These are phyloP conservation scores for Geoglossum glabrum DNA, from an alignment of 495 filamentous ascomycete species.

Conservation along the genomic window DNA sequence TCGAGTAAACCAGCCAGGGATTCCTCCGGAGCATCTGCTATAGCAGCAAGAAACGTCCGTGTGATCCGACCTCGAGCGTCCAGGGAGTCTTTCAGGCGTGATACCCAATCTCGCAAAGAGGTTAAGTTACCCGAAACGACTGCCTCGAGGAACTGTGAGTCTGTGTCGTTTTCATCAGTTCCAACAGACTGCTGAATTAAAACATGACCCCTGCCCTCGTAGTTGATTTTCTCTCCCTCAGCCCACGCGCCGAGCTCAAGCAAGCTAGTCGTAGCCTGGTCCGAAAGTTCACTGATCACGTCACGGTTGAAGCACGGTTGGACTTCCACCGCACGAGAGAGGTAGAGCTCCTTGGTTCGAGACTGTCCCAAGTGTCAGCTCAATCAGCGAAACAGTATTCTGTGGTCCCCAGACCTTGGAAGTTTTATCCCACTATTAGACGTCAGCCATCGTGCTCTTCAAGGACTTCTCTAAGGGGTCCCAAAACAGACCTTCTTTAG, in stretches of 20 bases:
- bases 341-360: conserved; percentile 89
- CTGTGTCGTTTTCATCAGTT: conserved; percentile 68
- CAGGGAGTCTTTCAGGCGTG: conserved; percentile 29
- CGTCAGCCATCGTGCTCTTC: not conserved
- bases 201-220: conserved; percentile 43
- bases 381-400: conserved; percentile 6
- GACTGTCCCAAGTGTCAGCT: conserved; percentile 31
- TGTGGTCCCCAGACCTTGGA: conserved; percentile 45
- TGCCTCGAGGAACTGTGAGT: conserved; percentile 72
- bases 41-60: conserved; percentile 68
- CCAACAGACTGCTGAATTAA: conserved; percentile 42
- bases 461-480: not conserved
- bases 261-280: conserved; percentile 82
- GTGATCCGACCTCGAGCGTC: conserved; percentile 57
- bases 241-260: conserved; percentile 91
- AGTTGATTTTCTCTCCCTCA: conserved; percentile 77
- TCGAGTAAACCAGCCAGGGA: conserved; percentile 56
- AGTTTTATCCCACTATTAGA: conserved; percentile 78
- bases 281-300: conserved; percentile 86
- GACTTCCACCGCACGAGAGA: conserved; percentile 88
- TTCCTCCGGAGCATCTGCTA: conserved; percentile 64
- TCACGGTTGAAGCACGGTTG: conserved; percentile 95
- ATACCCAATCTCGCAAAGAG: conserved; percentile 41
- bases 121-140: conserved; percentile 51
- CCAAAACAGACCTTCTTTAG: conserved; percentile 61